Percentiles rank a stretch among this genome's conserved stretches.
phyloP scores from a whole-genome alignment of 2,329 filamentous ascomycete species.

The Talaromyces verruculosus region DNA sequence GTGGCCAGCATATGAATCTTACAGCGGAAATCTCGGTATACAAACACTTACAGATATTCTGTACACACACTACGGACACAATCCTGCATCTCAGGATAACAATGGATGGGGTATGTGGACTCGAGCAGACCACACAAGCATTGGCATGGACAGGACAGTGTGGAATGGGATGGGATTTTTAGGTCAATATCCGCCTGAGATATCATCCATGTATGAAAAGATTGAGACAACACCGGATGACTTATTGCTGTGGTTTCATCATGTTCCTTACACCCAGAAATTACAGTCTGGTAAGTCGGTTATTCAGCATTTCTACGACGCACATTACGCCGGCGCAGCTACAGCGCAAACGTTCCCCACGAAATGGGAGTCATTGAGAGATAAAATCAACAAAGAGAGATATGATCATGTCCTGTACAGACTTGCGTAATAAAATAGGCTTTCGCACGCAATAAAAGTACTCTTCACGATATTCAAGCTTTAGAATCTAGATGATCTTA shows the following conservation, averaged over 20 bases:
- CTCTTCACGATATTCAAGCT: not conserved
- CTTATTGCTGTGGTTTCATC: conserved; percentile 71
- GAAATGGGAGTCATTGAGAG: conserved; percentile 56
- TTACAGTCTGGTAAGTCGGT: conserved; percentile 65
- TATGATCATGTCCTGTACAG: conserved; percentile 60
- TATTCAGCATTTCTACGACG: conserved; percentile 66
- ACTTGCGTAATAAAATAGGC: conserved; percentile 36
- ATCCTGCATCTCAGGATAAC: conserved; percentile 64
- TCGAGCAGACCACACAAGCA: conserved; percentile 56
- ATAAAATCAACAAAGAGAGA: conserved; percentile 59
- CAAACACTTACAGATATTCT: conserved; percentile 69
- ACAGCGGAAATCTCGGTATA: conserved; percentile 67
- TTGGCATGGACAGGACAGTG: conserved; percentile 72
- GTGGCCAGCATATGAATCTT: conserved; percentile 70
- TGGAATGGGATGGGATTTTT: conserved; percentile 65
- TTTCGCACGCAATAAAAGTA: not conserved
- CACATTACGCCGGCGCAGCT: conserved; percentile 60
- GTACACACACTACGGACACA: conserved; percentile 63
- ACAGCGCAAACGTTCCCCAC: conserved; percentile 58
- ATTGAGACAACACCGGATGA: conserved; percentile 65
- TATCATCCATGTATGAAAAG: conserved; percentile 60
- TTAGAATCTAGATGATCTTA: not conserved
- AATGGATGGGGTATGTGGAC: conserved; percentile 74
- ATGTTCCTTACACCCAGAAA: conserved; percentile 64
- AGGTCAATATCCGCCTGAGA: conserved; percentile 64